Conservation (phyloP, 441 rosid species). For the Dalechampia spathulata region DNA sequence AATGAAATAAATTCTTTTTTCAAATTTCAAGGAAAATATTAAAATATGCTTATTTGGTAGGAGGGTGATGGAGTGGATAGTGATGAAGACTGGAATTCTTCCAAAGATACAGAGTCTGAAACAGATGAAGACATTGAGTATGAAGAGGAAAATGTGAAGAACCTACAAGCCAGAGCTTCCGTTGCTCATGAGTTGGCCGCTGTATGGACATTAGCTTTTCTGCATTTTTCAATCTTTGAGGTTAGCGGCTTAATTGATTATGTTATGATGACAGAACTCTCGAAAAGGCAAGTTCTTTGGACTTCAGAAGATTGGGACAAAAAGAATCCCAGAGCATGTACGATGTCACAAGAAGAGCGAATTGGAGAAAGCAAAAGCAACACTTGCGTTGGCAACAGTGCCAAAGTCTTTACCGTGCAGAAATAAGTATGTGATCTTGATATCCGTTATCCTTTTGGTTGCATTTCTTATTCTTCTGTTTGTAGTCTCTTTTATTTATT, state of each 20-base stretch:
- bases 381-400: slow-evolving; percentile 67
- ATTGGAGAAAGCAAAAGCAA: slow-evolving; percentile 83
- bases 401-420: slow-evolving; percentile 91
- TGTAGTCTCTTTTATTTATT: background rate
- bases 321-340: slow-evolving; percentile 84
- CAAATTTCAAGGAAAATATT: slow-evolving; percentile 5
- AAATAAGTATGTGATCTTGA: slow-evolving; percentile 42
- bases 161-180: slow-evolving; percentile 31
- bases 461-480: background rate
- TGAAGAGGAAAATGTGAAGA: slow-evolving; percentile 40
- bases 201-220: slow-evolving; percentile 26
- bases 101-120: slow-evolving; percentile 39
- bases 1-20: slow-evolving; percentile 7
- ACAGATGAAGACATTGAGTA: slow-evolving; percentile 59
- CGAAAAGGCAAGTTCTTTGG: slow-evolving; percentile 70
- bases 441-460: background rate
- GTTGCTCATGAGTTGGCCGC: slow-evolving; percentile 48
- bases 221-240: slow-evolving; percentile 17
- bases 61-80: slow-evolving; percentile 50
- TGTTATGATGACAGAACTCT: slow-evolving; percentile 48
- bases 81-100: slow-evolving; percentile 70
- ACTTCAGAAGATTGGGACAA: slow-evolving; percentile 81
- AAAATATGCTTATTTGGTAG: slow-evolving; percentile 22
- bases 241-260: slow-evolving; percentile 6
- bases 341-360: slow-evolving; percentile 83